A percentile compares a stretch with the other conserved stretches of the same genome.
Conservation (phyloP, 2,329 filamentous ascomycete species). For the Fusarium sp. region DNA sequence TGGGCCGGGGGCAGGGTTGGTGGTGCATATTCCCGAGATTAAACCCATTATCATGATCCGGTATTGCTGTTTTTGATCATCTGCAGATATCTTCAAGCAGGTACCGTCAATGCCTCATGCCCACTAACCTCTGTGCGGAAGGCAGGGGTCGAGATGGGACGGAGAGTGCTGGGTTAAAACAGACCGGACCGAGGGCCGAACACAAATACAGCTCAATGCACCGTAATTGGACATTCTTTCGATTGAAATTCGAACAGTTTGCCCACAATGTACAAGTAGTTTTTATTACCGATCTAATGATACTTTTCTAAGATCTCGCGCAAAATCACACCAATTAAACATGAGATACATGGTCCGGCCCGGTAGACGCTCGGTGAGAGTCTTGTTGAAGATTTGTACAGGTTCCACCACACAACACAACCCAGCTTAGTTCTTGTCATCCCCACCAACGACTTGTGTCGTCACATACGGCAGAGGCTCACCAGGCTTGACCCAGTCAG, state of each 20-base stretch:
- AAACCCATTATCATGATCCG: neutral
- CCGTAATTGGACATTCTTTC: neutral
- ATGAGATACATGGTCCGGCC: neutral
- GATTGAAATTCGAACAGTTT: neutral
- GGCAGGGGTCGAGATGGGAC: neutral
- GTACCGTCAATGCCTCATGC: neutral
- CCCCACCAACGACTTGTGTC: neutral
- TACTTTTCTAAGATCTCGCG: neutral
- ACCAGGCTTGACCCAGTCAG: conserved; percentile 17
- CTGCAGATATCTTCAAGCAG: neutral
- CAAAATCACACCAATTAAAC: neutral
- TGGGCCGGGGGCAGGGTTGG: neutral
- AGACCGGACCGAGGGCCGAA: neutral
- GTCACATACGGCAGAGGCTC: conserved; percentile 9
- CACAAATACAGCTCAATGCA: too few species aligned
- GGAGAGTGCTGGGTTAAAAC: neutral
- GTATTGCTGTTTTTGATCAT: neutral
- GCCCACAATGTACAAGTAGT: neutral
- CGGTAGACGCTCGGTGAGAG: neutral
- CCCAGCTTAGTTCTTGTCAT: neutral
- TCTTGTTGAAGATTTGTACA: neutral
- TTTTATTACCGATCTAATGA: neutral
- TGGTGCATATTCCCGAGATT: neutral
- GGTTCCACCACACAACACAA: neutral
- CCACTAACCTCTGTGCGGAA: neutral